A percentile compares a stretch with the other conserved stretches of the same genome.
Conservation (phyloP, 805 yeast genomes). For the Scheffersomyces amazonensis region DNA sequence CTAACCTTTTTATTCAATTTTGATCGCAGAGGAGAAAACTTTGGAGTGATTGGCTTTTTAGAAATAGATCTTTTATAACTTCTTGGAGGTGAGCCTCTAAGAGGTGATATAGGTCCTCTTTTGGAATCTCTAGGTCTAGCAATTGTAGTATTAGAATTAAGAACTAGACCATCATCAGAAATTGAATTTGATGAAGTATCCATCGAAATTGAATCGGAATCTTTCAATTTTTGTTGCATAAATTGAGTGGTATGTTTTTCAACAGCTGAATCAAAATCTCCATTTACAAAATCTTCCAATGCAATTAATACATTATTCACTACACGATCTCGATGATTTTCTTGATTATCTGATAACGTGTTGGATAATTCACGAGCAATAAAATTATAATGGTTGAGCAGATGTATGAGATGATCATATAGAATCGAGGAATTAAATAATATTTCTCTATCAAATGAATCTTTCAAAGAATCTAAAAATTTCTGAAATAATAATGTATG, state of each 20-base stretch:
- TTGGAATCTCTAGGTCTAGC: conserved; percentile 8
- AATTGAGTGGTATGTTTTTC: conserved; percentile 27
- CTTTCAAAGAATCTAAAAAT: conserved; percentile 41
- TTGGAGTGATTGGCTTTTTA: conserved; percentile 2
- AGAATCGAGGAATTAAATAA: conserved; percentile 53
- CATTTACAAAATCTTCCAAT: conserved; percentile 23
- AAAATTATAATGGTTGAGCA: conserved; percentile 12
- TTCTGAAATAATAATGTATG: conserved; percentile 43
- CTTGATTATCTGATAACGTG: not conserved
- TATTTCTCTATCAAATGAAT: conserved; percentile 51
- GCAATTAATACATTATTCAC: conserved; percentile 1
- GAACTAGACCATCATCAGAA: not conserved
- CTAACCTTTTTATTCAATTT: conserved; percentile 38
- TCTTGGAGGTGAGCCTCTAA: conserved; percentile 15
- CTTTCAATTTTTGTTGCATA: conserved; percentile 19
- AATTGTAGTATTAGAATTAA: not conserved
- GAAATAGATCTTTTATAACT: not conserved
- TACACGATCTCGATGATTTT: not conserved
- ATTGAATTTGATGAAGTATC: not conserved
- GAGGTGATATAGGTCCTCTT: conserved; percentile 23
- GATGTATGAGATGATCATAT: conserved; percentile 46
- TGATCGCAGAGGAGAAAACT: not conserved
- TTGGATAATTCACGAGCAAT: conserved; percentile 3
- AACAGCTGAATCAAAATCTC: conserved; percentile 33
- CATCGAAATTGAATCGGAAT: conserved; percentile 10